Evolutionary conservation across 768 basidiomycete genomes (phyloP), one percentile per base, ranked within the genome.

Genomic region (Dentipellis sp.): DNA sequence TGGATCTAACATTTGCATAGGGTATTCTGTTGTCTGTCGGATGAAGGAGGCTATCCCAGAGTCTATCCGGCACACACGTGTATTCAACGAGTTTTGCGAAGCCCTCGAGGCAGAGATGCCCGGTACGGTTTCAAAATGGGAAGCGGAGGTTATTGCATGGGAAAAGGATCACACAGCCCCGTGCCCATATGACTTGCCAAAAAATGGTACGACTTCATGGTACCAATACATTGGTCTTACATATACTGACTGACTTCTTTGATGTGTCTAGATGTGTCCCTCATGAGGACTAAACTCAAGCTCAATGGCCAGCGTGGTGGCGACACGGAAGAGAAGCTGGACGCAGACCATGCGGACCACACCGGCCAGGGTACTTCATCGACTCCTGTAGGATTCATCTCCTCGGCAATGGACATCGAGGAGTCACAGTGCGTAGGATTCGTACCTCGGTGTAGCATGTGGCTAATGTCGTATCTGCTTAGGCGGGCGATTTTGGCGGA

Each of bases 121-220:
- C 10, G 56, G 40, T 17, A 10, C 11, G 10, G 19, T 48, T 11
- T 10, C 9, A 17, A 38, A 36, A 21, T 57, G 56, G 56, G 53
- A 57, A 45, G 16, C 17, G 23, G 34, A 40, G 56, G 23, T 57
- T 11, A 22, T 19, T 17, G 56, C 35, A 11, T 57, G 56, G 56
- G 56, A 57, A 19, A 37, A 37, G 14, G 51, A 56, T 39, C 50
- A 47, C 29, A 11, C 12, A 17, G 42, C 55, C 6, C 56, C 52
- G 21, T 22, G 48, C 36, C 57, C 56, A 10, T 58, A 57, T 36
- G 8, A 34, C 10, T 10, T 36, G n/a, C 35, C 46, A 45, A 17
- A 47, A 35, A 17, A 21, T 14, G 12, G 57, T 56, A 34, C n/a
- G 50, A 39, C 7, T 21, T 37, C 19, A n/a, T n/a, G n/a, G n/a